phyloP scores from a whole-genome alignment of 495 filamentous ascomycete species.

The Aspergillus bridgeri region DNA sequence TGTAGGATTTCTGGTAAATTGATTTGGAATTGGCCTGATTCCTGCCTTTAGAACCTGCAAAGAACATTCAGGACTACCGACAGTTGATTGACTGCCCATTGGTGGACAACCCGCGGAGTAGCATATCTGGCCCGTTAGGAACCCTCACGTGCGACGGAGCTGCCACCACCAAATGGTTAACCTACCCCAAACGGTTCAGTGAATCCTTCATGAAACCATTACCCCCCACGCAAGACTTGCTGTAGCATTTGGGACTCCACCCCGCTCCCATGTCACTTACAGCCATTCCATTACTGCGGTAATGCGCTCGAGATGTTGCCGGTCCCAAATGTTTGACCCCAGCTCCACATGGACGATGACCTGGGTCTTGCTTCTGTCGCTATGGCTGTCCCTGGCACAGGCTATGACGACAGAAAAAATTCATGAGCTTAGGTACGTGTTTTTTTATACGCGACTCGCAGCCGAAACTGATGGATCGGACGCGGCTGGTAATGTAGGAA shows the following conservation, averaged over 20 bases:
- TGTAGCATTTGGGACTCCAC: not conserved
- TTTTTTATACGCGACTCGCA: not conserved
- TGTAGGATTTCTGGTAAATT: not conserved
- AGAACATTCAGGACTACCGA: no score
- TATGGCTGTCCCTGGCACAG: constrained; percentile 39
- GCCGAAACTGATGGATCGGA: not conserved
- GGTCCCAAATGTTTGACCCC: constrained; percentile 36
- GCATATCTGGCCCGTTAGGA: constrained; percentile 23
- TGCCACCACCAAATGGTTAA: constrained; percentile 1
- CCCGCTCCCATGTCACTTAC: constrained; percentile 29
- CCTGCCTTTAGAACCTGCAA: no score
- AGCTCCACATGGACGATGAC: constrained; percentile 36
- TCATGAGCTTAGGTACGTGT: constrained; percentile 37
- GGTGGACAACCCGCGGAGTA: constrained; percentile 6
- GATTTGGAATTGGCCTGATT: not conserved
- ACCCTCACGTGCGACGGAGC: constrained; percentile 20
- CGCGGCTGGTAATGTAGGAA: constrained; percentile 38
- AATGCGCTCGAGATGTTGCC: constrained; percentile 47
- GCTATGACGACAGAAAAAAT: constrained; percentile 41
- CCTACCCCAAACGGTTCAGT: not conserved
- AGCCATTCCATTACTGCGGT: constrained; percentile 29
- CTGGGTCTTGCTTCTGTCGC: constrained; percentile 39
- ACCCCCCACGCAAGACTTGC: not conserved
- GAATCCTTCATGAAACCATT: not conserved
- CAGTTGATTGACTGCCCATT: not conserved